Conservation (phyloP, 2,329 filamentous ascomycete genomes). For the Talaromyces funiculosus region DNA sequence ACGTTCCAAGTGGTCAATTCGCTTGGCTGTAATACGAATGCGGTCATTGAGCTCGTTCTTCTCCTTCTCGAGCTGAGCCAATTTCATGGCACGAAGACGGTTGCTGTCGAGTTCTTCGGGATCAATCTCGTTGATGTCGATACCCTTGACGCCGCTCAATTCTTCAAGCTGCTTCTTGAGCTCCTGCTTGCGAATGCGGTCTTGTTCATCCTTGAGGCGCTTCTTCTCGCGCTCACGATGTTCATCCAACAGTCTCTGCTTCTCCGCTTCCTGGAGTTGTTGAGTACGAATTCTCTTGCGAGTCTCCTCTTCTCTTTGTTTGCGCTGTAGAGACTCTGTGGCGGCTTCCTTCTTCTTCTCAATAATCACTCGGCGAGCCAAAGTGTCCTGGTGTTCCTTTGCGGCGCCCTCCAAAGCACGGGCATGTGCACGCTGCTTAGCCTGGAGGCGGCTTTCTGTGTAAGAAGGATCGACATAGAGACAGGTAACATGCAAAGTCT, state of each 20-base stretch:
- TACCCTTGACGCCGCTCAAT: constrained; percentile 68
- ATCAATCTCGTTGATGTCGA: constrained; percentile 66
- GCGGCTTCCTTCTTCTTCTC: constrained; percentile 96
- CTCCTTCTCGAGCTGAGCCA: constrained; percentile 92
- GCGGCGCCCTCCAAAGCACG: constrained; percentile 84
- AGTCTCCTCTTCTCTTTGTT: constrained; percentile 87
- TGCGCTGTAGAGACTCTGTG: constrained; percentile 78
- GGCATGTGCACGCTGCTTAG: constrained; percentile 71
- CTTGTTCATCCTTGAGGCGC: constrained; percentile 77
- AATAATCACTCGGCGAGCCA: constrained; percentile 83
- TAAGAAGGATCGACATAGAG: constrained; percentile 91
- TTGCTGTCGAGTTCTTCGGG: constrained; percentile 83
- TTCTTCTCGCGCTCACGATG: constrained; percentile 84
- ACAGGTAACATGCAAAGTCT: constrained; percentile 85
- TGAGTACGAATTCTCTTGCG: constrained; percentile 82
- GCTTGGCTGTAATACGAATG: constrained; percentile 85
- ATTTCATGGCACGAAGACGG: constrained; percentile 86
- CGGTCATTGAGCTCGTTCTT: constrained; percentile 94
- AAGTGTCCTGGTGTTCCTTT: constrained; percentile 78
- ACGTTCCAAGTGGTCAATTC: constrained; percentile 93
- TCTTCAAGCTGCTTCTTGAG: constrained; percentile 88
- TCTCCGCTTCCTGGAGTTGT: constrained; percentile 83
- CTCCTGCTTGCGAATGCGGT: constrained; percentile 86
- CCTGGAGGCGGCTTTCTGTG: constrained; percentile 72
- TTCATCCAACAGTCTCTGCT: constrained; percentile 82